These are phyloP conservation scores for Podospora pseudoanserina DNA, from an alignment of 495 filamentous ascomycete genomes.

Conservation along the genomic window DNA sequence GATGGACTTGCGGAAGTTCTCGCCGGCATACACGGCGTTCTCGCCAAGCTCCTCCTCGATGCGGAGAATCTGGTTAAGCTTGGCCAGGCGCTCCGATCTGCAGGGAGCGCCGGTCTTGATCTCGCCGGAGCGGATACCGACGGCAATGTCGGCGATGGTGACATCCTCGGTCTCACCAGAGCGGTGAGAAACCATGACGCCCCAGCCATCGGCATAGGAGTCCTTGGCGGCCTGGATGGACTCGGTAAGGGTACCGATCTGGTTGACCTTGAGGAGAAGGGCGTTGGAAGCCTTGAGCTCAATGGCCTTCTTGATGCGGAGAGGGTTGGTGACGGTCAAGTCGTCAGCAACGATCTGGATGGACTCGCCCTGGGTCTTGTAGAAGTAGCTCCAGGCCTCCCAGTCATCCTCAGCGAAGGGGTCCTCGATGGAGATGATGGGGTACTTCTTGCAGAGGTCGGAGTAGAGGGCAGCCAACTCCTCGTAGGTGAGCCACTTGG, in stretches of 20 bases:
- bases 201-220: conserved; percentile 94
- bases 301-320: conserved; percentile 99
- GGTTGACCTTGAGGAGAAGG: conserved; percentile 98
- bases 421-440: conserved; percentile 80
- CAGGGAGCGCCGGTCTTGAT: conserved; percentile 99
- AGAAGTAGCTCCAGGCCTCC: conserved; percentile 99
- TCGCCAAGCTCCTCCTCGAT: conserved; percentile 98
- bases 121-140: conserved; percentile 92
- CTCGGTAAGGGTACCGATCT: conserved; percentile 97
- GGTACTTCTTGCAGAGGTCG: conserved; percentile 86
- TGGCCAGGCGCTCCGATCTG: conserved; percentile 95
- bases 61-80: conserved; percentile 99
- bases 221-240: conserved; percentile 99
- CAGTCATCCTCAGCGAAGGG: conserved; percentile 71
- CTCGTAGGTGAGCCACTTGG: conserved; percentile 99
- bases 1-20: conserved; percentile 84
- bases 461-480: conserved; percentile 93
- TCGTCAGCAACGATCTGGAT: conserved; percentile 97
- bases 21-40: conserved; percentile 86
- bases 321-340: conserved; percentile 94
- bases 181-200: conserved; percentile 99
- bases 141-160: conserved; percentile 95
- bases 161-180: conserved; percentile 99
- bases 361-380: conserved; percentile 77
- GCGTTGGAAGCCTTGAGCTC: conserved; percentile 98